These are phyloP conservation scores for Naganishia cerealis DNA, from an alignment of 1,284 basidiomycete species.

Conservation along the genomic window DNA sequence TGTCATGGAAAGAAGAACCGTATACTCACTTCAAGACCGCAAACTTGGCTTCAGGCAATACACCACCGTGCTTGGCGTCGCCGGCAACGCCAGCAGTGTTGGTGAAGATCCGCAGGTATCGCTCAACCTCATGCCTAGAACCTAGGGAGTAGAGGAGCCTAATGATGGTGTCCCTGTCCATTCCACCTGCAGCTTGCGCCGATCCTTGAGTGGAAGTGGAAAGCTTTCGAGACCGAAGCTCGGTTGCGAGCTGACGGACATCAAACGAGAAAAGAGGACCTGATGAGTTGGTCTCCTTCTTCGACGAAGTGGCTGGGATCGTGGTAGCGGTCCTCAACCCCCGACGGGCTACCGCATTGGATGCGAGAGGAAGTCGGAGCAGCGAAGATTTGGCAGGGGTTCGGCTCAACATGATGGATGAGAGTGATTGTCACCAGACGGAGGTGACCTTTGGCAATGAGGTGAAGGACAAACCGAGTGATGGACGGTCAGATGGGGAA, in stretches of 20 bases:
- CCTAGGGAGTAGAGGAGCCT: constrained; percentile 91
- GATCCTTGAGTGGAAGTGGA: constrained; percentile 36
- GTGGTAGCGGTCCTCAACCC: constrained; percentile 14
- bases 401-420: constrained; percentile 27
- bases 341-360: constrained; percentile 11
- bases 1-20: background rate
- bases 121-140: constrained; percentile 90
- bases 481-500: background rate
- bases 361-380: constrained; percentile 15
- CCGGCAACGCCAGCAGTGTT: constrained; percentile 78
- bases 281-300: constrained; percentile 11
- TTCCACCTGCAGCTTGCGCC: constrained; percentile 46
- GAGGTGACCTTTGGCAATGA: background rate
- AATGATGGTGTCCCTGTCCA: constrained; percentile 78
- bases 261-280: constrained; percentile 47
- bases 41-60: constrained; percentile 69
- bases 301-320: background rate
- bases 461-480: background rate
- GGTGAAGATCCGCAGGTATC: constrained; percentile 93
- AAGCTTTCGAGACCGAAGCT: constrained; percentile 52
- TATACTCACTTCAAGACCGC: constrained; percentile 75
- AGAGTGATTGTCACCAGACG: background rate
- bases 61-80: constrained; percentile 47
- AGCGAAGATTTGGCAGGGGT: constrained; percentile 25
- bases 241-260: constrained; percentile 47